Evolutionary conservation across 139 green algal species (phyloP), one percentile per base, ranked within the genome.

Genomic region (Asterochloris erici): DNA sequence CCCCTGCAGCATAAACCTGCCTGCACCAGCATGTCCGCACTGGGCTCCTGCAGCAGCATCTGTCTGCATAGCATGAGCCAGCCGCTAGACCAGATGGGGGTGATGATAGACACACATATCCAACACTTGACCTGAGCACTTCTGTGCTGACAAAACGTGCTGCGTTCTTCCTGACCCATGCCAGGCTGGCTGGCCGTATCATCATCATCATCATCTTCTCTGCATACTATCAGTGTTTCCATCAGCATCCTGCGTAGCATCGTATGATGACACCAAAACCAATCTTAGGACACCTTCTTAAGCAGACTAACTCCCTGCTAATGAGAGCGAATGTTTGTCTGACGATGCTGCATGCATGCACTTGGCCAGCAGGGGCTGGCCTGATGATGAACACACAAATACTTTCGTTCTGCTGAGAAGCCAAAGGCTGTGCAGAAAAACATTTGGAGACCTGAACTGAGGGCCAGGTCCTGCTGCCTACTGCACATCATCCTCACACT

Each of bases 271-370:
- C 79, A 82, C 62, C 77, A 77, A 84, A 81, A 75, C 70, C 78
- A 85, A 89, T 91, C 88, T 91, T 91, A 91, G 88, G 88, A 91
- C 88, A 91, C 88, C 88, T 91, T 87, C 82, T 78, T 73, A 89
- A 84, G 78, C 81, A 79, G 79, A 24, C 74, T 76, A 63, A 64
- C 61, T 47, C n/a, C 28, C 63, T 74, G 74, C 60, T 79, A 63
- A 68, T 84, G 84, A 84, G 68, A 79, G 66, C 61, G 83, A 79
- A 47, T 69, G 28, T 73, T 79, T 74, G 60, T 54, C 83, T 83
- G 83, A 86, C 78, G 83, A 79, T 68, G 83, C 77, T 70, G 63
- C 21, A 63, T 24, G 62, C 27, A 68, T 69, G 38, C 81, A 79
- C 78, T 63, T 27, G 19, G 62, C 62, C 28, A 54, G 15, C 11